Base-by-base conservation (phyloP, 345 rosid species). In the Bretschneidera sinensis region DNA sequence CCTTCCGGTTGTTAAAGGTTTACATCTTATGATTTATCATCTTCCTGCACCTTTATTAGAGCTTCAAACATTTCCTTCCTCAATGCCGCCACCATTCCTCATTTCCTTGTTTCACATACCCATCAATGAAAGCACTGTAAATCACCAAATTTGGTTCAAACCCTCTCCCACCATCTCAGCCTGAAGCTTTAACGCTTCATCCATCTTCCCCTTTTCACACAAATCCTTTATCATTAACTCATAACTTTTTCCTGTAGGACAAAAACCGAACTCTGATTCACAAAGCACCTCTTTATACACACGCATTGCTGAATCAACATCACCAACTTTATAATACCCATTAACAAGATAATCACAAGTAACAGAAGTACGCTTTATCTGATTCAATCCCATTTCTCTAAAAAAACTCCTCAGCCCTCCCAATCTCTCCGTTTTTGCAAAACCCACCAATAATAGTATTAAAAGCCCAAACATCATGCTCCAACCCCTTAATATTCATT, bases 131-230 rank as follows among this genome's bases (percentile, higher is more conserved):
- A 57, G 83, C 77, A 65, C 24, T 58, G 51, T 89, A 92, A 35
- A 84, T 79, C 78, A 64, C 73, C 51, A 50, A 52, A 71, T 75
- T 77, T 17, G 88, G 88, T 61, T 68, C 77, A 70, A 79, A 83
- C 20, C 98, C 97, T 78, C 75, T 79, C 23, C 96, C 28, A 82
- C 85, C 98, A 89, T 92, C 76, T 83, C 83, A 17, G 92, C 91
- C 59, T 92, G 97, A 71, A 86, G 73, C 64, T 59, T 86, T 71
- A 85, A 70, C 0, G 92, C 95, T 73, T 85, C 92, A 18, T 83
- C 88, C 84, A 85, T 73, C 64, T 67, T 77, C 63, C 83, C 80
- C 54, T 78, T 83, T 59, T 67, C 70, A 20, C 97, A 87, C 53
- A 89, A 76, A 55, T 79, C 82, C 59, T 68, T 81, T 19, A 85